A percentile compares a stretch with the other conserved stretches of the same genome.
Conservation (phyloP, 345 rosid species). For the Bruguiera gymnorhiza region DNA sequence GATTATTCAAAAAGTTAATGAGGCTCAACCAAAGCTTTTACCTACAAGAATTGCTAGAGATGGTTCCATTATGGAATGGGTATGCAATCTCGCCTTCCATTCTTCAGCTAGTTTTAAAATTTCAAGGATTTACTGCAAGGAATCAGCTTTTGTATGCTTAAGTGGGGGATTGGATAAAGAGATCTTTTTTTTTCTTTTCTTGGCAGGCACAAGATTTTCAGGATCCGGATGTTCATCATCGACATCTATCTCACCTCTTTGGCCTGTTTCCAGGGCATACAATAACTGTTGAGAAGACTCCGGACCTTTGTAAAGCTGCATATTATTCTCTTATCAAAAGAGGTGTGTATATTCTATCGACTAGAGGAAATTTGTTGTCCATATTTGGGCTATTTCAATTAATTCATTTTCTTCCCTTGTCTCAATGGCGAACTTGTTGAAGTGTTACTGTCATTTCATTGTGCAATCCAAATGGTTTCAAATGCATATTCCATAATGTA, state of each 20-base stretch:
- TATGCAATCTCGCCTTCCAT: slow-evolving; percentile 16
- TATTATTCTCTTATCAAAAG: slow-evolving; percentile 59
- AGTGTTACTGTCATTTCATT: too few relatives aligned
- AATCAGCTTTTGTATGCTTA: background rate
- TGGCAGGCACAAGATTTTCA: slow-evolving; percentile 66
- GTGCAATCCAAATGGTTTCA: too few relatives aligned
- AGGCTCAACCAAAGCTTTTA: slow-evolving; percentile 61
- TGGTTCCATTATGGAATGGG: slow-evolving; percentile 98
- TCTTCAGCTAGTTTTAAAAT: background rate
- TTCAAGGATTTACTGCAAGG: background rate
- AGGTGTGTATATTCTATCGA: slow-evolving; percentile 40
- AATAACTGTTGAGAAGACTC: slow-evolving; percentile 58
- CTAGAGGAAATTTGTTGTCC: background rate
- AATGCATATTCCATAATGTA: too few relatives aligned
- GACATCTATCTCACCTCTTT: slow-evolving; percentile 87
- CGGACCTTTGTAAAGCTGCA: slow-evolving; percentile 76
- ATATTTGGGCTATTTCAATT: too few relatives aligned
- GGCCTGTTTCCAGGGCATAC: slow-evolving; percentile 92
- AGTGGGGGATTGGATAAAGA: background rate
- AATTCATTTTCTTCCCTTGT: too few relatives aligned
- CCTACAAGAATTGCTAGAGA: slow-evolving; percentile 67
- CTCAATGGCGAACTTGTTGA: too few relatives aligned
- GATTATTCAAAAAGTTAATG: slow-evolving; percentile 50
- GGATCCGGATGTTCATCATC: slow-evolving; percentile 80
- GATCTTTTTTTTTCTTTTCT: background rate